Base-by-base conservation (phyloP, 257 asterid genomes). In the Nicotiana sylvestris region DNA sequence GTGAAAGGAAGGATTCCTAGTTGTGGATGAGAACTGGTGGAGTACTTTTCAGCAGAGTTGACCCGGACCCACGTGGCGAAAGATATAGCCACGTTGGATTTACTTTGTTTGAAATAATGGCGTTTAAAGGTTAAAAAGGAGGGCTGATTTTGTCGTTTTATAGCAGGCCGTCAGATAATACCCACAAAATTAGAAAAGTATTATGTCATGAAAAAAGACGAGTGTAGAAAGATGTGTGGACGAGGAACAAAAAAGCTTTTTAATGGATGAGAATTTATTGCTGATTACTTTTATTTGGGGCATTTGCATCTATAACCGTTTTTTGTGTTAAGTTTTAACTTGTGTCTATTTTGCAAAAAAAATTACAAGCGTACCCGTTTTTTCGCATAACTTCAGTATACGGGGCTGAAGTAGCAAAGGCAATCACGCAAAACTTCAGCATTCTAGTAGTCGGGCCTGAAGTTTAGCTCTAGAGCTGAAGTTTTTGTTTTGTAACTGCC, bases 21-120 rank as follows among this genome's bases (percentile, higher is more conserved):
- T 76, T 76, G 60, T 76, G 80, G 64, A 51, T 51, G 37, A 76
- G 80, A 76, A 76, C 80, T 29, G 49, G 80, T 76, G 65, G 27
- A 76, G 30, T 76, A 76, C 64, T 76, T 27, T 7, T 76, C 46
- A 15, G n/a, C 3, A 29, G 21, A 27, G 29, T 76, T 51, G 80
- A 76, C 80, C 80, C 37, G 64, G 43, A 4, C 17, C 80, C 80
- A 76, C 62, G 80, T 76, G 76, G 76, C 53, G 25, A 16, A 32
- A 67, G 27, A 33, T 67, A 67, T 5, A 35, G 80, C 29, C 80
- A 76, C 43, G 37, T 4, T 21, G 21, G 6, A 12, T 25, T 67
- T 49, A 25, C 51, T 8, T 43, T 43, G 51, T 43, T 43, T 43
- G 64, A 7, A 5, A 60, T 60, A 60, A 60, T n/a, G 30, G 9